phyloP scores from a whole-genome alignment of 768 basidiomycete species.

The Xerocomellus intermedius region DNA sequence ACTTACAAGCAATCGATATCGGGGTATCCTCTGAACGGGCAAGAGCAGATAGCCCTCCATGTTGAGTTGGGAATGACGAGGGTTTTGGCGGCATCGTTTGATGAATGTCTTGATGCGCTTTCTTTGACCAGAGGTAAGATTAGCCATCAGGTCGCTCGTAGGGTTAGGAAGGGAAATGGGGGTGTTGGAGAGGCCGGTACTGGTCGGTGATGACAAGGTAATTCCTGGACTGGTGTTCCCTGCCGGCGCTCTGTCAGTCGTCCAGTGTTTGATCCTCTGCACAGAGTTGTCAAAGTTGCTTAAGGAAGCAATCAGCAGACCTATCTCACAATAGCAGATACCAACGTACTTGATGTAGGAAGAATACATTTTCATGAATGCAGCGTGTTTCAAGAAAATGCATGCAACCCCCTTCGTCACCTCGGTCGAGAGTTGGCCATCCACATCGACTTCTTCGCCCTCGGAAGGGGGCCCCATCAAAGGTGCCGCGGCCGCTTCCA shows the following conservation, averaged over 20 bases:
- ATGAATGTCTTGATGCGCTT: constrained; percentile 88
- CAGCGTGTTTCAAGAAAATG: constrained; percentile 90
- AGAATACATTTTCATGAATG: constrained; percentile 99
- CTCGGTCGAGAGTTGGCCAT: constrained; percentile 68
- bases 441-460: constrained; percentile 54
- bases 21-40: constrained; percentile 94
- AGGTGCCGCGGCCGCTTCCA: constrained; percentile 75
- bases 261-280: constrained; percentile 86
- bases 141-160: constrained; percentile 44
- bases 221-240: constrained; percentile 37
- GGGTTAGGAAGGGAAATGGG: constrained; percentile 46
- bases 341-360: constrained; percentile 89
- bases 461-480: constrained; percentile 52
- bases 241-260: constrained; percentile 49
- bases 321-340: constrained; percentile 2
- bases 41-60: constrained; percentile 91
- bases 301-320: constrained; percentile 14
- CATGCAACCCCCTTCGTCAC: constrained; percentile 82
- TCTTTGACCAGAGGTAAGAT: constrained; percentile 74
- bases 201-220: constrained; percentile 53
- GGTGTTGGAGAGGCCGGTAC: constrained; percentile 56
- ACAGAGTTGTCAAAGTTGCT: constrained; percentile 96
- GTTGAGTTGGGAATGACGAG: constrained; percentile 90
- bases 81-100: constrained; percentile 86
- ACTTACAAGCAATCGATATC: constrained; percentile 90